Evolutionary conservation across 2,329 filamentous ascomycete genomes (phyloP).

Genomic region (Paecilomyces variotii): DNA sequence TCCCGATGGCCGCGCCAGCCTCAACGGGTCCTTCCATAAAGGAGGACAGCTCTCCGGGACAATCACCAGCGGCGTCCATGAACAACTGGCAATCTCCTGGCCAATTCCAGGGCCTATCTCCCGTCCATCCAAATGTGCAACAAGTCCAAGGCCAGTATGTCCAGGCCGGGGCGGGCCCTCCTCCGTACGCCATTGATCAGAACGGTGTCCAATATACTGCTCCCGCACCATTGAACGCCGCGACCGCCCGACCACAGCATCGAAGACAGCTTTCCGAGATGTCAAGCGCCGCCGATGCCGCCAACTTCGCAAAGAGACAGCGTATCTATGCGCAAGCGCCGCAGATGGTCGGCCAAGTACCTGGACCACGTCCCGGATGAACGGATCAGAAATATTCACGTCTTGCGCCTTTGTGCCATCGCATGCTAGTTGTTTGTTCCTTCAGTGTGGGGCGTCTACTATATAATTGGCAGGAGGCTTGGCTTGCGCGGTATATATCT

Average conservation of each 20-base stretch:
- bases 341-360: constrained; percentile 42
- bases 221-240: constrained; percentile 27
- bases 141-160: constrained; percentile 36
- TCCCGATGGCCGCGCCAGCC: constrained; percentile 41
- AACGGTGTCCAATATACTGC: constrained; percentile 33
- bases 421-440: constrained; percentile 11
- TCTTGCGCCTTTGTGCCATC: not conserved
- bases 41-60: constrained; percentile 55
- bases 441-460: constrained; percentile 1
- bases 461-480: constrained; percentile 3
- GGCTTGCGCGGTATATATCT: not conserved
- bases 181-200: constrained; percentile 31
- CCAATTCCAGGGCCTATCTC: constrained; percentile 50
- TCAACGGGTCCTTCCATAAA: constrained; percentile 51
- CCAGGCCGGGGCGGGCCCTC: constrained; percentile 28
- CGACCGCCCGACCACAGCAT: constrained; percentile 33
- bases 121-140: constrained; percentile 43
- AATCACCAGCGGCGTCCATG: constrained; percentile 50
- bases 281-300: constrained; percentile 44
- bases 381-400: not conserved
- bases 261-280: constrained; percentile 56
- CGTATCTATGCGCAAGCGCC: constrained; percentile 46
- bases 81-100: constrained; percentile 59
- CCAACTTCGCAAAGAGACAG: constrained; percentile 50
- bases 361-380: constrained; percentile 35